A percentile compares a stretch with the other conserved stretches of the same genome.
Conservation (phyloP, 176 grass and related monocot genomes). For the Carex scoparia region DNA sequence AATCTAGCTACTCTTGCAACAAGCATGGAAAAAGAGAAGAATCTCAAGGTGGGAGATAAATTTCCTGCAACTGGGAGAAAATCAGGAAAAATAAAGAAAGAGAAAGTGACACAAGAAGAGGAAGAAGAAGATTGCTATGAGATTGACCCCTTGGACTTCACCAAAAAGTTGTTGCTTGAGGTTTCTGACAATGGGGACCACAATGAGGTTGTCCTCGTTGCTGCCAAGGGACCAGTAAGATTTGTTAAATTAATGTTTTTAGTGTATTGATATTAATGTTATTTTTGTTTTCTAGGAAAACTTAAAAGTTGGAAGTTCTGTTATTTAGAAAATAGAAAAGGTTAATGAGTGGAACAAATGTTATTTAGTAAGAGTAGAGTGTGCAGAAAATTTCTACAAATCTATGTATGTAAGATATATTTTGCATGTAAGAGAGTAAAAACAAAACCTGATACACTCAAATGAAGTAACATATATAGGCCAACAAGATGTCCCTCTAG, state of each 20-base stretch:
- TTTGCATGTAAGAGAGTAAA: too few species aligned
- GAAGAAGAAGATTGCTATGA: conserved; percentile 45
- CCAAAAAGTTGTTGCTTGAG: conserved; percentile 15
- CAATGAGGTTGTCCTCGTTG: conserved; percentile 43
- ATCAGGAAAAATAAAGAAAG: conserved; percentile 26
- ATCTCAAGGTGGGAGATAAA: neutral
- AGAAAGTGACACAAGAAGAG: neutral
- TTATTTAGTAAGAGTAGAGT: too few species aligned
- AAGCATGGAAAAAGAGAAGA: conserved; percentile 6
- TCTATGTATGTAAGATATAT: too few species aligned
- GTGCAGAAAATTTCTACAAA: too few species aligned
- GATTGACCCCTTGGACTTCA: conserved; percentile 37
- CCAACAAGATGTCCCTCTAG: neutral
- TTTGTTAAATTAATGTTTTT: too few species aligned
- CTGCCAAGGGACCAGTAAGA: conserved; percentile 39
- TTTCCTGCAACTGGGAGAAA: neutral
- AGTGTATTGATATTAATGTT: too few species aligned
- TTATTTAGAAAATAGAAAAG: too few species aligned
- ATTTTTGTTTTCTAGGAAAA: too few species aligned
- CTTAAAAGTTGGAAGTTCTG: too few species aligned
- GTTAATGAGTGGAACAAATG: too few species aligned
- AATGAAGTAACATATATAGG: too few species aligned
- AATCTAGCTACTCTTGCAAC: neutral
- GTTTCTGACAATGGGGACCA: conserved; percentile 24
- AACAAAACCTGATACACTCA: too few species aligned